A percentile compares a stretch with the other conserved stretches of the same genome.
Evolutionary conservation across 2,329 filamentous ascomycete genomes (phyloP).

Genomic region (Nigrospora sphaerica): DNA sequence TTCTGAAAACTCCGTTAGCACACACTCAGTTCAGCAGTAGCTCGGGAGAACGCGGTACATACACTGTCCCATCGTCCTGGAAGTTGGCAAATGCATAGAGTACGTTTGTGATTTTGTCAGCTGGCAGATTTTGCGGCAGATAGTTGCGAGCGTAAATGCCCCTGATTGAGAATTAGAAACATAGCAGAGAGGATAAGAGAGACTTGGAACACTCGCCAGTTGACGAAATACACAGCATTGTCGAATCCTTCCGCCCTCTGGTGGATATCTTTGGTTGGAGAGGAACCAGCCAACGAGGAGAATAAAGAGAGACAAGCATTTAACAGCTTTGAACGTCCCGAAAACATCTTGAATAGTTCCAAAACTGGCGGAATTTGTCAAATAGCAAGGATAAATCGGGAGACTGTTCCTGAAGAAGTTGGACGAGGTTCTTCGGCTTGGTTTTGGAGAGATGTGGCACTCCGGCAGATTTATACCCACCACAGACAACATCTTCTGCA

Average conservation of each 20-base stretch:
- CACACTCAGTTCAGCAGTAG: too few species aligned
- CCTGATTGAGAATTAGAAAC: constrained; percentile 28
- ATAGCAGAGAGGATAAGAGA: constrained; percentile 17
- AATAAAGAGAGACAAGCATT: constrained; percentile 6
- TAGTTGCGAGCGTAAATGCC: constrained; percentile 70
- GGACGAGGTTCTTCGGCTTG: too few species aligned
- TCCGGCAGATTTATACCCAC: too few species aligned
- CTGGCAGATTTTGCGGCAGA: constrained; percentile 63
- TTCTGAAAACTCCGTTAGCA: background rate
- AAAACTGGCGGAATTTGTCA: too few species aligned
- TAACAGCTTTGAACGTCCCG: background rate
- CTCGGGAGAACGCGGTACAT: constrained; percentile 18
- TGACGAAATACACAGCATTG: constrained; percentile 40
- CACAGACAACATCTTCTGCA: too few species aligned
- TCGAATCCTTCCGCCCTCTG: constrained; percentile 25
- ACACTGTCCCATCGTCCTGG: constrained; percentile 63
- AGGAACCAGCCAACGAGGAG: background rate
- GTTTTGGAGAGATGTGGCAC: too few species aligned
- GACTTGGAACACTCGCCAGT: constrained; percentile 33
- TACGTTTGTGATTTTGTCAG: constrained; percentile 65
- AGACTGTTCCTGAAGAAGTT: too few species aligned
- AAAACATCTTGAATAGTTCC: background rate
- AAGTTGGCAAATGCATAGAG: constrained; percentile 80
- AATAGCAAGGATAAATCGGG: too few species aligned
- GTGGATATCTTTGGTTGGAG: background rate